A percentile compares a stretch with the other conserved stretches of the same genome.
These are phyloP conservation scores for Scopulariopsis brevicaulis DNA, from an alignment of 2,329 filamentous ascomycete genomes.

Conservation along the genomic window DNA sequence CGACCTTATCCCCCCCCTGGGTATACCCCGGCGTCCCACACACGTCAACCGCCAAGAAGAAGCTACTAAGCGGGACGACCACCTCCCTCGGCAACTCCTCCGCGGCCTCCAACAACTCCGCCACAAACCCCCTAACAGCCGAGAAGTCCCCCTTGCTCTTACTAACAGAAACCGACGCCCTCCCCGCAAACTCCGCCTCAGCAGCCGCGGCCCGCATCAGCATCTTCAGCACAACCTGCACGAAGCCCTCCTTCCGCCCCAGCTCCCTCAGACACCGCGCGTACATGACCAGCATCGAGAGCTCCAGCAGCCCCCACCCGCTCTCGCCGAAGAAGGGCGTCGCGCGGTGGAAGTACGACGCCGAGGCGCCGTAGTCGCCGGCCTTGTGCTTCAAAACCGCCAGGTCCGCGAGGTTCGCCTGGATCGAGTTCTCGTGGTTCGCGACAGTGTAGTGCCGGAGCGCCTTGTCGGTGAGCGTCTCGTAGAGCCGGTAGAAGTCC, in stretches of 20 bases:
- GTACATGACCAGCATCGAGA: conserved; percentile 79
- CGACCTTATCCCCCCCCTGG: conserved; percentile 63
- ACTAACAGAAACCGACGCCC: conserved; percentile 15
- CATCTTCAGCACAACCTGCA: conserved; percentile 63
- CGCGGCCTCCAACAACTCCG: conserved; percentile 33
- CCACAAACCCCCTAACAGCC: conserved; percentile 34
- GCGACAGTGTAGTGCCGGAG: conserved; percentile 75
- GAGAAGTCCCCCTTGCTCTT: conserved; percentile 14
- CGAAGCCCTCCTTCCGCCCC: conserved; percentile 66
- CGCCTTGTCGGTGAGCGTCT: conserved; percentile 73
- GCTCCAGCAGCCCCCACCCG: conserved; percentile 69
- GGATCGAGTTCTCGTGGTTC: conserved; percentile 64
- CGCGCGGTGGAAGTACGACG: conserved; percentile 66
- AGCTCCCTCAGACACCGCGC: conserved; percentile 70
- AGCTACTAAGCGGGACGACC: conserved; percentile 56
- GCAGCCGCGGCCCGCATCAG: conserved; percentile 53
- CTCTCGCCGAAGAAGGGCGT: conserved; percentile 68
- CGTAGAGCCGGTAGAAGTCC: conserved; percentile 56
- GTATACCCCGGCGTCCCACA: conserved; percentile 59
- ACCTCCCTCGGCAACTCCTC: conserved; percentile 43
- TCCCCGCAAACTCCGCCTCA: conserved; percentile 34
- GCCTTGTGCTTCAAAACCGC: conserved; percentile 73
- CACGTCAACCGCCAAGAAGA: conserved; percentile 61
- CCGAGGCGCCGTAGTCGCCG: conserved; percentile 61
- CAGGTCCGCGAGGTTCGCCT: conserved; percentile 71